Conservation (phyloP, 495 filamentous ascomycete genomes). For the Penicillium antarcticum region DNA sequence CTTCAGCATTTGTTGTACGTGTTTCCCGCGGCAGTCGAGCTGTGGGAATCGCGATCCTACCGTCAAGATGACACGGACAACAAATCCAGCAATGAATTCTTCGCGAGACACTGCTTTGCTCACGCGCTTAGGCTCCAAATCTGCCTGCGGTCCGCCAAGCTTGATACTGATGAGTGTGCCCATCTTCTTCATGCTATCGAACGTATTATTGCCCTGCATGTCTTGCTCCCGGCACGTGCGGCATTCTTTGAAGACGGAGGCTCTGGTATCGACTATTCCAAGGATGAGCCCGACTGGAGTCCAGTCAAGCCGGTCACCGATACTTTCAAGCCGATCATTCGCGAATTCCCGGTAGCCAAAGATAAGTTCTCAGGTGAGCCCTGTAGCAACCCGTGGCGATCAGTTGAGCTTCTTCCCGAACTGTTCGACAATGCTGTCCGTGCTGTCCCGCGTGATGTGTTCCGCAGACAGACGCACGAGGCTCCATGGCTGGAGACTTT, state of each 20-base stretch:
- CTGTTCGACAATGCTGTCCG: constrained; percentile 48
- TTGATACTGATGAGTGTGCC: constrained; percentile 38
- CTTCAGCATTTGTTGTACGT: constrained; percentile 41
- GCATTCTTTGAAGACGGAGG: constrained; percentile 47
- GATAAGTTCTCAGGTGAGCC: constrained; percentile 5
- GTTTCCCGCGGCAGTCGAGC: constrained; percentile 33
- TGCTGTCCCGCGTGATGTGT: constrained; percentile 49
- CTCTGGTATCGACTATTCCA: constrained; percentile 45
- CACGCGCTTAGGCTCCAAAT: constrained; percentile 37
- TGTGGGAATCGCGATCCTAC: constrained; percentile 46
- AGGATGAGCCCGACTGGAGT: constrained; percentile 43
- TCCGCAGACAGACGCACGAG: constrained; percentile 54
- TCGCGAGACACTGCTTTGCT: constrained; percentile 38
- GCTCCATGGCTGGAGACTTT: constrained; percentile 64
- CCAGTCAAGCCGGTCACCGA: constrained; percentile 43
- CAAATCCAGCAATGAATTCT: constrained; percentile 41
- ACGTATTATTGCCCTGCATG: constrained; percentile 61
- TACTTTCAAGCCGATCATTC: constrained; percentile 38
- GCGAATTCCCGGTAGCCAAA: constrained; percentile 16
- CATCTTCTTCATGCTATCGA: constrained; percentile 50
- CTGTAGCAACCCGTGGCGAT: constrained; percentile 26
- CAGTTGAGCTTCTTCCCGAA: constrained; percentile 25
- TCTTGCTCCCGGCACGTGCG: constrained; percentile 64
- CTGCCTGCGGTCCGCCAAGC: constrained; percentile 28
- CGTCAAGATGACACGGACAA: constrained; percentile 36